phyloP scores from a whole-genome alignment of 2,329 filamentous ascomycete genomes.

The Talaromyces pinophilus region DNA sequence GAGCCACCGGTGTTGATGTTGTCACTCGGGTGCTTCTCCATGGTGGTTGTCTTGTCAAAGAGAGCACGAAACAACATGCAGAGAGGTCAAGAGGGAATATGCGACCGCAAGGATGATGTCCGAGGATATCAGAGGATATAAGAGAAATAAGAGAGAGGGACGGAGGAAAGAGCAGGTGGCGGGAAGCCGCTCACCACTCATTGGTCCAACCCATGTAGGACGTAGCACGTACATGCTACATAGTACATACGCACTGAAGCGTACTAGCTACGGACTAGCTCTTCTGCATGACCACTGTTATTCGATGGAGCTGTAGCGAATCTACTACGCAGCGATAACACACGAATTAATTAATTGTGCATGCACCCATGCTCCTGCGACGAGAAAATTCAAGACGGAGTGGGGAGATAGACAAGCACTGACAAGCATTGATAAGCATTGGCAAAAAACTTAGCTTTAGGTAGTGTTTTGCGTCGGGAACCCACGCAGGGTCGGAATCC shows the following conservation, averaged over 20 bases:
- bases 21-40: conserved; percentile 17
- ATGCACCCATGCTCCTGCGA: background rate
- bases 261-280: background rate
- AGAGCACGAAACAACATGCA: background rate
- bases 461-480: no score
- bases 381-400: background rate
- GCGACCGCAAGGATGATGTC: background rate
- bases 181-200: background rate
- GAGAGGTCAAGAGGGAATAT: background rate
- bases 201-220: background rate
- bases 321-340: background rate
- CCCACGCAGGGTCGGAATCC: background rate
- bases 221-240: no score
- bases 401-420: background rate
- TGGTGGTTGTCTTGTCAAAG: background rate
- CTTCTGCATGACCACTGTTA: background rate
- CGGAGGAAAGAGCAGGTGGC: conserved; percentile 3
- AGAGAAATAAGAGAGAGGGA: background rate
- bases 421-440: background rate
- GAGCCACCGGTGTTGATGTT: background rate
- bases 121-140: background rate
- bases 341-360: background rate
- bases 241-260: background rate
- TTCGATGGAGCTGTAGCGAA: background rate
- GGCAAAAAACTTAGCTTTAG: background rate